These are phyloP conservation scores for Moesziomyces antarcticus DNA, from an alignment of 1,284 basidiomycete genomes.

Conservation along the genomic window DNA sequence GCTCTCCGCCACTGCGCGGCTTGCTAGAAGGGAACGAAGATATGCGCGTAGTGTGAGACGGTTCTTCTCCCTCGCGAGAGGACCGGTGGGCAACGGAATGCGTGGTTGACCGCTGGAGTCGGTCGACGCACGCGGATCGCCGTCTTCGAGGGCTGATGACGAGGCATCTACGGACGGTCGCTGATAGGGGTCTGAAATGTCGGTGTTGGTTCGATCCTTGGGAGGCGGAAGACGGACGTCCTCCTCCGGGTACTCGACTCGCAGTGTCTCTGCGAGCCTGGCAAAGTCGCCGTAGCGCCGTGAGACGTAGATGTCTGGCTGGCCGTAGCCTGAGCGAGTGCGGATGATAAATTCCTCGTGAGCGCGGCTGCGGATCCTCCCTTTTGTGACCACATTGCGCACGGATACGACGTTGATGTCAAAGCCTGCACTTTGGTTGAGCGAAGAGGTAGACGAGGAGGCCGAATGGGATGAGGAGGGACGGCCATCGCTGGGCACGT, in stretches of 20 bases:
- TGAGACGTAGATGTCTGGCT: slow-evolving; percentile 85
- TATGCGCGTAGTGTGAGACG: slow-evolving; percentile 92
- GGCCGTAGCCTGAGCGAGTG: slow-evolving; percentile 75
- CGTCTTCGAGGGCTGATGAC: slow-evolving; percentile 1
- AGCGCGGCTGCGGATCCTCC: slow-evolving; percentile 50
- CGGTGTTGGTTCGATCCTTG: slow-evolving; percentile 58
- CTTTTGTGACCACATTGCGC: slow-evolving; percentile 54
- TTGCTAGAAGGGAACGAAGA: slow-evolving; percentile 79
- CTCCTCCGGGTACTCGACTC: slow-evolving; percentile 57
- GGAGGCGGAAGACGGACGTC: slow-evolving; percentile 53
- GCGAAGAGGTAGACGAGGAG: slow-evolving; percentile 1
- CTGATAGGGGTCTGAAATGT: slow-evolving; percentile 40
- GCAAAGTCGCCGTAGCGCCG: slow-evolving; percentile 94
- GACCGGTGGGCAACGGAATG: slow-evolving; percentile 58
- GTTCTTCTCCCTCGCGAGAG: slow-evolving; percentile 80
- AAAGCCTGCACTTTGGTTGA: slow-evolving; percentile 18
- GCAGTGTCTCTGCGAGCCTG: slow-evolving; percentile 59
- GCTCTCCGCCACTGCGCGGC: slow-evolving; percentile 80
- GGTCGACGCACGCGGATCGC: slow-evolving; percentile 18
- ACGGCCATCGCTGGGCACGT: slow-evolving; percentile 3
- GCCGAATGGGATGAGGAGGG: slow-evolving; percentile 1
- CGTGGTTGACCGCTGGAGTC: slow-evolving; percentile 24
- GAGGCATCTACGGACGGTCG: slow-evolving; percentile 10
- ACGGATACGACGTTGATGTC: slow-evolving; percentile 65
- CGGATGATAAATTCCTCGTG: slow-evolving; percentile 87